Percentiles rank a stretch among this genome's conserved stretches.
Evolutionary conservation across 2,329 filamentous ascomycete species (phyloP).

Genomic region (Trichoderma gracile): DNA sequence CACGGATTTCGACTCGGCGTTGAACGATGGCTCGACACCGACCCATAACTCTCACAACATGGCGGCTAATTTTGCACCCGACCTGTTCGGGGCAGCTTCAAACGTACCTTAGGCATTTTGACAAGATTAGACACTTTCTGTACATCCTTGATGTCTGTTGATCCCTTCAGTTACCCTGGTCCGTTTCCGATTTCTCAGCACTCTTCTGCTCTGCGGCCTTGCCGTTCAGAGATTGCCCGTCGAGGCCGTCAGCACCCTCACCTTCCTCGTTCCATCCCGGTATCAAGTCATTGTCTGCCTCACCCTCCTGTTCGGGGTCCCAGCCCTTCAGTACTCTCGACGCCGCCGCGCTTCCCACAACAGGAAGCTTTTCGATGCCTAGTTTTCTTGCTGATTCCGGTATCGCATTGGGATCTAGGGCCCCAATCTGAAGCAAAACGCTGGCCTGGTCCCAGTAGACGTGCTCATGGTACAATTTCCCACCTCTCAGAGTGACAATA

Average conservation of each 20-base stretch:
- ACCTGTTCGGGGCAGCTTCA: neutral
- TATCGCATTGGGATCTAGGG: constrained; percentile 49
- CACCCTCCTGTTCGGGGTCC: constrained; percentile 42
- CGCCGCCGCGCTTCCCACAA: constrained; percentile 45
- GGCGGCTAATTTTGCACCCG: constrained; percentile 3
- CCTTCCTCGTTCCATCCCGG: constrained; percentile 39
- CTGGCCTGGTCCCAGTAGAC: constrained; percentile 66
- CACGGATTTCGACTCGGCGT: neutral
- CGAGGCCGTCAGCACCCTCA: neutral
- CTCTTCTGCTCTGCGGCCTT: neutral
- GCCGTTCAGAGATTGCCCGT: neutral
- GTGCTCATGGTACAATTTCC: constrained; percentile 62
- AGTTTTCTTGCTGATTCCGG: constrained; percentile 39
- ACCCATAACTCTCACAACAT: neutral
- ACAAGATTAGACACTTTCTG: too few relatives aligned
- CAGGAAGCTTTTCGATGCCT: constrained; percentile 42
- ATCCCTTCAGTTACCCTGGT: neutral
- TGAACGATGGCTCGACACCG: neutral
- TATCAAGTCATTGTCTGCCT: constrained; percentile 47
- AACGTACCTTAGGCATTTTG: too few relatives aligned
- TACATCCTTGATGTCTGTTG: neutral
- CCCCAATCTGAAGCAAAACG: constrained; percentile 58
- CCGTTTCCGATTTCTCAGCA: neutral
- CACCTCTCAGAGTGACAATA: constrained; percentile 60
- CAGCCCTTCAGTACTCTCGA: constrained; percentile 39